A percentile compares a stretch with the other conserved stretches of the same genome.
These are phyloP conservation scores for Stereocaulon alpinum DNA, from an alignment of 495 filamentous ascomycete genomes.

Conservation along the genomic window DNA sequence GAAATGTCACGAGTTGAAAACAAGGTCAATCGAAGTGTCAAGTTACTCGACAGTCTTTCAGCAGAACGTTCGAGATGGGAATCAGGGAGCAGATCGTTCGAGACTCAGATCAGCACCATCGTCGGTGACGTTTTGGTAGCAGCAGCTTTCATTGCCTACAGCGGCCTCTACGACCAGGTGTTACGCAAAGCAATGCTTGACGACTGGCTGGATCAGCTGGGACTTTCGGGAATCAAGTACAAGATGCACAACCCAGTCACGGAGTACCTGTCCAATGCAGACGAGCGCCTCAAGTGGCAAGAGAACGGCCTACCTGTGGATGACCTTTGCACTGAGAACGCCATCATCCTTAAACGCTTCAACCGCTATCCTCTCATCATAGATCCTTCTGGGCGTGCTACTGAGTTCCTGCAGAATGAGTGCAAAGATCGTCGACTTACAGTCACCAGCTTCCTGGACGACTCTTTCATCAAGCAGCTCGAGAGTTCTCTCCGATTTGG, in stretches of 20 bases:
- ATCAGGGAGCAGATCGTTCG: constrained; percentile 92
- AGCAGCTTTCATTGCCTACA: constrained; percentile 94
- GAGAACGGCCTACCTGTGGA: constrained; percentile 93
- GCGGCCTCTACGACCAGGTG: constrained; percentile 94
- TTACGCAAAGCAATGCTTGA: constrained; percentile 96
- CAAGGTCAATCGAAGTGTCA: constrained; percentile 94
- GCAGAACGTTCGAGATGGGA: constrained; percentile 92
- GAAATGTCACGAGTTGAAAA: constrained; percentile 95
- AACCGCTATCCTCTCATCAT: constrained; percentile 98
- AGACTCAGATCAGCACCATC: constrained; percentile 92
- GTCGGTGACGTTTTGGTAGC: constrained; percentile 92
- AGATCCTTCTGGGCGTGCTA: constrained; percentile 87
- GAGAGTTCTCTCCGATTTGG: constrained; percentile 95
- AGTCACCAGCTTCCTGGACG: constrained; percentile 95
- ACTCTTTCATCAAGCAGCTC: constrained; percentile 94
- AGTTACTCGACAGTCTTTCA: constrained; percentile 85
- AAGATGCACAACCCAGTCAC: constrained; percentile 91
- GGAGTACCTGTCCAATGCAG: constrained; percentile 92
- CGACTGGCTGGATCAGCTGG: constrained; percentile 89
- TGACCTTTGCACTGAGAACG: constrained; percentile 97
- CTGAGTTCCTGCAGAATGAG: constrained; percentile 89
- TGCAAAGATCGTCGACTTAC: constrained; percentile 88
- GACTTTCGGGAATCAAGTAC: constrained; percentile 79
- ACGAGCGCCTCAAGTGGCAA: constrained; percentile 92
- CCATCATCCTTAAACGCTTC: constrained; percentile 92